phyloP scores from a whole-genome alignment of 164 flowering plant species.

The Brasenia schreberi region DNA sequence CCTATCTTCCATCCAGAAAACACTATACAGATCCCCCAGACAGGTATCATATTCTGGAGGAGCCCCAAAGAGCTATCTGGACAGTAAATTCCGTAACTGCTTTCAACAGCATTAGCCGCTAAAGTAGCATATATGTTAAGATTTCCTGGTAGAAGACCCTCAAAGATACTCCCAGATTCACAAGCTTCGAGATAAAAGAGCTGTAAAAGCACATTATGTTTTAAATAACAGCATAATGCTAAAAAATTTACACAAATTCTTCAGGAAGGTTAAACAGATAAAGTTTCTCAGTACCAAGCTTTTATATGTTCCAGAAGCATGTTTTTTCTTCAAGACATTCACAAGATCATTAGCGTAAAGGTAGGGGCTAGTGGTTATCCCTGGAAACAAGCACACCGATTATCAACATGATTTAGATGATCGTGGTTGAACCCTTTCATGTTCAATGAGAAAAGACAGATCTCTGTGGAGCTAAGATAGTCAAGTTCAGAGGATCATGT shows the following conservation, averaged over 20 bases:
- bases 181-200: conserved; percentile 92
- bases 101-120: conserved; percentile 76
- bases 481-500: not conserved
- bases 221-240: not conserved
- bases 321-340: conserved; percentile 30
- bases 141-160: conserved; percentile 73
- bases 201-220: conserved; percentile 18
- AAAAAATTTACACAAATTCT: not conserved
- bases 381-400: conserved; percentile 13
- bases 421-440: not conserved
- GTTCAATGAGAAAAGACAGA: not conserved
- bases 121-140: conserved; percentile 85
- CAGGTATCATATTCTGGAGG: conserved; percentile 81
- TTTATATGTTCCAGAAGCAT: conserved; percentile 44
- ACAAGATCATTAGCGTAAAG: conserved; percentile 37
- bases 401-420: not conserved
- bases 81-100: conserved; percentile 91
- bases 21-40: conserved; percentile 83
- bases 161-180: conserved; percentile 93
- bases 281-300: conserved; percentile 28
- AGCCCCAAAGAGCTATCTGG: conserved; percentile 59
- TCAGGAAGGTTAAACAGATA: not conserved
- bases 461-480: not conserved
- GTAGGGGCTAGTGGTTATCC: conserved; percentile 47
- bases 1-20: conserved; percentile 98